phyloP scores from a whole-genome alignment of 768 basidiomycete species.

The Amyloporia xantha region DNA sequence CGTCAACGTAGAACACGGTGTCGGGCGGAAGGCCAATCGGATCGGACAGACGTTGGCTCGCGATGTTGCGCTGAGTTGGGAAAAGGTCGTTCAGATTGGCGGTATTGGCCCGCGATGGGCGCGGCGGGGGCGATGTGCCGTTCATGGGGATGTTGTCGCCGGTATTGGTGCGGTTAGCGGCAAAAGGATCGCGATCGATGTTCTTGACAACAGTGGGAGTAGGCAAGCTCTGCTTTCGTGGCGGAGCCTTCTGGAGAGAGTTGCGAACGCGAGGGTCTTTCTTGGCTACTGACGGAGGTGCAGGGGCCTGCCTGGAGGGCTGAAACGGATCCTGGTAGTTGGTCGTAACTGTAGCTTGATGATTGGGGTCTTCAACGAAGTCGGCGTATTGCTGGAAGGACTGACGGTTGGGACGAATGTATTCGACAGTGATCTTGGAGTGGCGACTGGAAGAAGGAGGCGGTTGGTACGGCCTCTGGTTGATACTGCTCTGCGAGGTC shows the following conservation, averaged over 20 bases:
- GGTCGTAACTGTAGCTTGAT: slow-evolving; percentile 48
- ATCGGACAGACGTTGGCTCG: slow-evolving; percentile 46
- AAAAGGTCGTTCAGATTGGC: slow-evolving; percentile 74
- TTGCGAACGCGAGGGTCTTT: slow-evolving; percentile 34
- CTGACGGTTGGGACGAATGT: slow-evolving; percentile 67
- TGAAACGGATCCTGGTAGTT: slow-evolving; percentile 34
- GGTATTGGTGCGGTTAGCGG: slow-evolving; percentile 27
- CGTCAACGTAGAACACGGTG: slow-evolving; percentile 24
- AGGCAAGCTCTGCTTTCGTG: slow-evolving; percentile 48
- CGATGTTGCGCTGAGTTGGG: slow-evolving; percentile 33
- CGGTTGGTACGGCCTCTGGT: slow-evolving; percentile 38
- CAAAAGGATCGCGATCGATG: slow-evolving; percentile 56
- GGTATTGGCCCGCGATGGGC: slow-evolving; percentile 82
- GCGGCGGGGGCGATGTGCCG: slow-evolving; percentile 54
- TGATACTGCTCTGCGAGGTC: slow-evolving; percentile 38
- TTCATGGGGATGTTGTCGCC: slow-evolving; percentile 28
- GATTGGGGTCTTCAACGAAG: slow-evolving; percentile 54
- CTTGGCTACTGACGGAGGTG: slow-evolving; percentile 27
- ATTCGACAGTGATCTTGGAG: slow-evolving; percentile 64
- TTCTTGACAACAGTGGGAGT: slow-evolving; percentile 26
- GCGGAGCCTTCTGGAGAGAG: slow-evolving; percentile 56
- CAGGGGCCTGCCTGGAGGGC: slow-evolving; percentile 39
- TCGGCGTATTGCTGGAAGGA: slow-evolving; percentile 75
- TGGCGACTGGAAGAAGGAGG: slow-evolving; percentile 29
- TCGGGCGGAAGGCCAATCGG: slow-evolving; percentile 33